Conservation (phyloP, 2,329 filamentous ascomycete genomes). For the Botryotinia globosa region DNA sequence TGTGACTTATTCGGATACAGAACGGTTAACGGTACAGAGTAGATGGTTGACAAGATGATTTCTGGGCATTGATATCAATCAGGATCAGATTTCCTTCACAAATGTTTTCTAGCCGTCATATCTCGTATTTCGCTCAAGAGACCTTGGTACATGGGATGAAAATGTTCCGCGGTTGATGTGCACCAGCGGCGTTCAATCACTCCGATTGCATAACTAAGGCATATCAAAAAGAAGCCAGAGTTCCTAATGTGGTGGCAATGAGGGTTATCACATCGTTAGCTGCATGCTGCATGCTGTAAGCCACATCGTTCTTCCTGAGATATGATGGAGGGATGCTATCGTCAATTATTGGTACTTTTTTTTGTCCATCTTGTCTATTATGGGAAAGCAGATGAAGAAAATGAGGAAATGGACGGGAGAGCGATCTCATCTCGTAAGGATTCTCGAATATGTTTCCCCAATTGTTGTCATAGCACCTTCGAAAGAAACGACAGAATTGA, state of each 20-base stretch:
- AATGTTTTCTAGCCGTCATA: neutral
- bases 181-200: slow-evolving; percentile 6
- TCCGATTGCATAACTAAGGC: neutral
- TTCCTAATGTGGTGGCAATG: slow-evolving; percentile 3
- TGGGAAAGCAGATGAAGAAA: neutral
- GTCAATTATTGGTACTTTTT: neutral
- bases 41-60: neutral
- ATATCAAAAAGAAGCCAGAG: neutral
- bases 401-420: neutral
- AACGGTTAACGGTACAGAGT: neutral
- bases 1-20: slow-evolving; percentile 1
- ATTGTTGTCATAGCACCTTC: neutral
- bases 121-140: neutral
- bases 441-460: neutral
- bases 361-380: neutral
- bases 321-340: neutral
- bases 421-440: neutral
- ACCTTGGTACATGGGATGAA: slow-evolving; percentile 7
- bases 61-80: neutral
- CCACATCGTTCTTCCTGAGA: neutral
- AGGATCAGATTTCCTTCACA: neutral
- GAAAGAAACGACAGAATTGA: neutral
- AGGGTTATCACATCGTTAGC: slow-evolving; percentile 12
- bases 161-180: slow-evolving; percentile 6
- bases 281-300: slow-evolving; percentile 9